Base-by-base conservation (phyloP, 805 yeast species). In the Saccharomycopsis oosterbeekiorum region DNA sequence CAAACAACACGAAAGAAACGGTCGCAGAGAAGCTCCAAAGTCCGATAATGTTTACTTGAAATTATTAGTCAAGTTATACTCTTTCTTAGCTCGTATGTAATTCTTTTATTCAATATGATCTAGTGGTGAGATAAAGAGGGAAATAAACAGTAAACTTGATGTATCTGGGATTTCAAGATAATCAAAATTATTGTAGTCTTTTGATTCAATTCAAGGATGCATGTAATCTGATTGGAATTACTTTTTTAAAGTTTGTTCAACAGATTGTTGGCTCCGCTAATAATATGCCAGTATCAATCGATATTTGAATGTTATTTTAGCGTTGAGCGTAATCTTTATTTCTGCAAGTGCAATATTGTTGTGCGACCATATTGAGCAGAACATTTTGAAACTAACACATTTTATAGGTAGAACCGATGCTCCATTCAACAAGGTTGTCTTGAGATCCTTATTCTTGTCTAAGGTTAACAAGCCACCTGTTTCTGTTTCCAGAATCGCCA, bases 401-500 rank as follows among this genome's bases (percentile, higher is more conserved):
- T 65, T 61, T 65, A 62, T 70, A 82, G 96, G 97, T 84, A 97
- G 99, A 84, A 93, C 98, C 74, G 97, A 92, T 79, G 90, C 96
- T 80, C 86, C 92, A 76, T 94, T 94, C 96, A 94, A 94, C 97
- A 90, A 89, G 86, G 90, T 92, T 73, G 79, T 94, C 82, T 88
- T 94, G 78, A 90, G 81, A 79, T 83, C 93, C 76, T 86, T 94
- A 80, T 94, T 90, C 90, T 84, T 94, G 75, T 93, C 98, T 70
- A 94, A 94, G 93, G 82, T 86, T 79, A 94, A 94, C 97, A 90
- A 97, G 84, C 99, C 98, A 75, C 99, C 99, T 68, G 99, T 94
- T 68, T 93, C 98, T 72, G 85, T 90, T 70, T 85, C 97, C 70
- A 90, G 96, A 83, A 83, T 94, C 71, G 78, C 88, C 75, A 85